These are phyloP conservation scores for Emydomyces testavorans DNA, from an alignment of 2,329 filamentous ascomycete species.

Conservation along the genomic window DNA sequence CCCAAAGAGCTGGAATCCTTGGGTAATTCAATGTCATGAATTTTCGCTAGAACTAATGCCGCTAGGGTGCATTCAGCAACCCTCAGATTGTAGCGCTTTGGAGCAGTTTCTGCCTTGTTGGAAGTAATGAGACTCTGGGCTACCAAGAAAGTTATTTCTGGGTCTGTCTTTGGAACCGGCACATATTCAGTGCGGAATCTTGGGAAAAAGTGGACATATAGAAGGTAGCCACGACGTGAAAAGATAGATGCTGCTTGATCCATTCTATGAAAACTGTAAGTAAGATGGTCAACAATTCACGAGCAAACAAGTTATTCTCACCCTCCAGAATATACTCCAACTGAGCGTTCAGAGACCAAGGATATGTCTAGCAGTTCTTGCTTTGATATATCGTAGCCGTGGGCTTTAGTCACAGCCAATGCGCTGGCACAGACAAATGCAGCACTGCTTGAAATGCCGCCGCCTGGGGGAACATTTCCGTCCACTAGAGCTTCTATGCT, in stretches of 20 bases:
- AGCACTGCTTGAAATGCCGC: slow-evolving; percentile 84
- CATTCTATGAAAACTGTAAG: slow-evolving; percentile 52
- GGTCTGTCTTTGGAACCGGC: slow-evolving; percentile 66
- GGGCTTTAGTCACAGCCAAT: slow-evolving; percentile 75
- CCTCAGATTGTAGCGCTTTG: slow-evolving; percentile 89
- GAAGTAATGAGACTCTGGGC: slow-evolving; percentile 89
- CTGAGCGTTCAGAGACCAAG: slow-evolving; percentile 84
- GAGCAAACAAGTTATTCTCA: slow-evolving; percentile 34
- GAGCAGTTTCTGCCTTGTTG: slow-evolving; percentile 88
- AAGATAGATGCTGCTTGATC: slow-evolving; percentile 95
- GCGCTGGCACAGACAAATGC: slow-evolving; percentile 87
- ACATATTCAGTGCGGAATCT: slow-evolving; percentile 64
- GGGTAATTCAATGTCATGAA: slow-evolving; percentile 53
- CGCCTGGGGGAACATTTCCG: slow-evolving; percentile 82
- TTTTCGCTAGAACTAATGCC: slow-evolving; percentile 54
- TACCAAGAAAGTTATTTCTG: slow-evolving; percentile 82
- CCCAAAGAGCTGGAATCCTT: slow-evolving; percentile 72
- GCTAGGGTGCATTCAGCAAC: slow-evolving; percentile 93
- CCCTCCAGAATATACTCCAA: slow-evolving; percentile 94
- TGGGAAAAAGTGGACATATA: slow-evolving; percentile 84
- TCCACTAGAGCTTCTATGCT: slow-evolving; percentile 85
- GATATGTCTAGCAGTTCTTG: slow-evolving; percentile 84
- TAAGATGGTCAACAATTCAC: not conserved
- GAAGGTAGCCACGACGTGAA: slow-evolving; percentile 69
- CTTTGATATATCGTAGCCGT: slow-evolving; percentile 76